Percentiles rank a stretch among this genome's conserved stretches.
Conservation (phyloP, 352 stramenopile genomes). For the Phytopythium kandeliae region DNA sequence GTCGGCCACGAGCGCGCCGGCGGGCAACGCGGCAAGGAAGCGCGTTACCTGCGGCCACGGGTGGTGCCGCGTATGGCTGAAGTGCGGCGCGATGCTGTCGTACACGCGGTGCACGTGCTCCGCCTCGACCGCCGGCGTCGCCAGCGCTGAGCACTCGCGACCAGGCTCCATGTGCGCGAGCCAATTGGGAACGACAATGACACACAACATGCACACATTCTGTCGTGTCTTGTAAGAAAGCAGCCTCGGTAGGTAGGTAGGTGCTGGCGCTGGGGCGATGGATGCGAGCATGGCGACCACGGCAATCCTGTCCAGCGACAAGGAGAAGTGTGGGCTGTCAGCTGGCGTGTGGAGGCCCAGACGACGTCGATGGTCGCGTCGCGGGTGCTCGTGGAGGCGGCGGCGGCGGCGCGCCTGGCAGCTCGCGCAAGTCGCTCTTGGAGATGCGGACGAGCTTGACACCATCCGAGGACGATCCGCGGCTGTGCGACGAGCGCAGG, state of each 20-base stretch:
- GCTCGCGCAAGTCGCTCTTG: conserved; percentile 55
- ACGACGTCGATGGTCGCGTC: not conserved
- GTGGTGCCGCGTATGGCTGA: conserved; percentile 78
- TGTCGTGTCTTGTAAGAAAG: too few relatives aligned
- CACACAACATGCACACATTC: too few relatives aligned
- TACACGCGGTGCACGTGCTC: conserved; percentile 86
- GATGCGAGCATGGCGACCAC: too few relatives aligned
- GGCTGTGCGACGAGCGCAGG: conserved; percentile 42
- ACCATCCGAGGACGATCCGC: conserved; percentile 13
- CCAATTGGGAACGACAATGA: too few relatives aligned
- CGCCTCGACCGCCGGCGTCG: conserved; percentile 50
- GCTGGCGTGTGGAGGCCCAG: too few relatives aligned
- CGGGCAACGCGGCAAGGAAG: conserved; percentile 45
- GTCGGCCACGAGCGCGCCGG: conserved; percentile 60
- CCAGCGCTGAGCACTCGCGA: too few relatives aligned
- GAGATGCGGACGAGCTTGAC: conserved; percentile 58
- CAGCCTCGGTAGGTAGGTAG: too few relatives aligned
- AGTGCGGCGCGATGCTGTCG: conserved; percentile 79
- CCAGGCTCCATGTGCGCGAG: too few relatives aligned
- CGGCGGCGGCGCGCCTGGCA: conserved; percentile 27
- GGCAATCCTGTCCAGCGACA: too few relatives aligned
- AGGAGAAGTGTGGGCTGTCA: too few relatives aligned
- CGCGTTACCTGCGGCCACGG: conserved; percentile 70
- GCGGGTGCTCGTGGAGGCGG: not conserved
- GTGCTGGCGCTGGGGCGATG: too few relatives aligned